Evolutionary conservation across 2,329 filamentous ascomycete species (phyloP), one percentile per base, ranked within the genome.

Genomic region (Kalaharituber pfeilii): DNA sequence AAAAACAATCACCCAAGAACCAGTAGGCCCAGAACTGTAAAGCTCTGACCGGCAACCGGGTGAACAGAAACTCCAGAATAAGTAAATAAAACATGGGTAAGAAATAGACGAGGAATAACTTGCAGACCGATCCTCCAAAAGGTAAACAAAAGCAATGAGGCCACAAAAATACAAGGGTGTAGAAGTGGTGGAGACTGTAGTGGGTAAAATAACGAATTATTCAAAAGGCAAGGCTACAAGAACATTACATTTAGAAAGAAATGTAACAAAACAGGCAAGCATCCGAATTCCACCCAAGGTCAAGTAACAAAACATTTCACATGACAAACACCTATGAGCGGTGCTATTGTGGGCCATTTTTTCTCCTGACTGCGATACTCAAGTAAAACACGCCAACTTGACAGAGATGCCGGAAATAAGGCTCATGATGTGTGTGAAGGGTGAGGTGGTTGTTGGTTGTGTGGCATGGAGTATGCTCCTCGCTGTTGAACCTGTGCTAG

Each of bases 381-480:
- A n/a, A n/a, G n/a, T n/a, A n/a, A n/a, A n/a, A n/a, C n/a, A n/a
- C 33, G 15, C 7, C 33, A 39, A 13, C 33, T 39, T 18, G 50
- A 50, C 28, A 54, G 50, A 45, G 50, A 27, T 51, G 53, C n/a
- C n/a, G n/a, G n/a, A n/a, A n/a, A n/a, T 56, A 49, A 42, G 29
- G 47, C 55, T 59, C 57, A 61, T 54, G 62, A 86, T 70, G 82
- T 81, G 70, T 85, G 82, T 69, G 88, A 84, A 62, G 84, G 82
- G 65, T 84, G 81, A 71, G 86, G 85, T 65, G 86, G 83, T 55
- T 84, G 82, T 77, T 91, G 85, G 63, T 84, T 80, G 67, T 84
- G 81, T 53, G 82, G 77, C 52, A 83, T 82, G 80, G 93, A 86
- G 36, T 63, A 62, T 22, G 57, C 57, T n/a, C 56, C 56, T 33